Evolutionary conservation across 2,329 filamentous ascomycete species (phyloP), one percentile per base, ranked within the genome.

Genomic region (Elsinoe arachidis): DNA sequence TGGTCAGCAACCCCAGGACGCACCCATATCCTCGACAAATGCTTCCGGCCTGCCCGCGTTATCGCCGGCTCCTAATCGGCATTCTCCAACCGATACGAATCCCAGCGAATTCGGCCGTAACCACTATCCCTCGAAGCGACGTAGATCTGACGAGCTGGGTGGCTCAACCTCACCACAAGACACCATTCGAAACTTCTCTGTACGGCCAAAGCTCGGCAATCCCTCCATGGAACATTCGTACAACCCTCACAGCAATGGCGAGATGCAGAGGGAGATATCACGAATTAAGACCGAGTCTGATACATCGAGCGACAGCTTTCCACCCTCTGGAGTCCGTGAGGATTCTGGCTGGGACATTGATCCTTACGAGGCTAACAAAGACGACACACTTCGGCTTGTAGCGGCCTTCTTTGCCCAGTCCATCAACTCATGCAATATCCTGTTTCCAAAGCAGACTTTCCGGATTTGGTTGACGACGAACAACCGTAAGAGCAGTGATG

Each of bases 371-470:
- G 66, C 71, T 12, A 75, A 83, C 52, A 71, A 77, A 0, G 73
- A 75, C 35, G 65, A 76, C 47, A 78, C 79, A 1, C 66, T 74
- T 26, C 75, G 80, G 51, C 76, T 83, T 34, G 62, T 83, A 15
- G 74, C 79, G 26, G 69, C 75, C n/a, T 84, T 80, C 65, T 83
- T 85, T 62, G 71, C 71, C n/a, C 73, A 80, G 60, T 72, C 80
- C 52, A 80, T 83, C 60, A 75, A 76, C 58, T 75, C 75, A 3
- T 74, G 77, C 10, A 81, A 80, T 62, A 73, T 74, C 59, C 78
- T 85, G 61, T 81, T 84, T 58, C 81, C 82, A 2, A 73, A 74
- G 35, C 67, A 72, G 38, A 71, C 75, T 9, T 84, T 85, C 61
- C 69, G 75, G 23, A 64, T 71, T 19, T 85, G 83, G 83, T 69